Conservation (phyloP, 192 early-diverging fungal species). For the Piromyces sp. region DNA sequence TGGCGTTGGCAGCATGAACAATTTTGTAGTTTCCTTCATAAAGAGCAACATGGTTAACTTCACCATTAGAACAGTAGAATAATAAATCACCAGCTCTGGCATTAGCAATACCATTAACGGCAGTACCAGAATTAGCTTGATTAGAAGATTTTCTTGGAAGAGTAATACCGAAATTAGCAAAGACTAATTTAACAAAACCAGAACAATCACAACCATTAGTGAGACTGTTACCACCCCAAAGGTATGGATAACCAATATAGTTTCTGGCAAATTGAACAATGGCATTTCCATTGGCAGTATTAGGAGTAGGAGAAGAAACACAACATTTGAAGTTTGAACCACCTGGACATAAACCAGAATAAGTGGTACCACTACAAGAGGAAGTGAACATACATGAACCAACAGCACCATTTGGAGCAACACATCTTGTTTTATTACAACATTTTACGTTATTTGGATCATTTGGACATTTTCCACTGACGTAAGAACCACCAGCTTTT, state of each 20-base stretch:
- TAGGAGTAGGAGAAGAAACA: neutral
- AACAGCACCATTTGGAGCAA: neutral
- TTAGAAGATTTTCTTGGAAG: neutral
- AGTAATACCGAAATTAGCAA: neutral
- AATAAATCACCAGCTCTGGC: neutral
- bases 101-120: neutral
- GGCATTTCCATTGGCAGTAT: neutral
- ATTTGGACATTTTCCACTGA: neutral
- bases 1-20: neutral
- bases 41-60: neutral
- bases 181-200: neutral
- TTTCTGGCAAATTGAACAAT: neutral
- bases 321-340: neutral
- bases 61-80: neutral
- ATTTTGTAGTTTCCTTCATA: neutral
- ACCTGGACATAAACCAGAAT: neutral
- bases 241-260: neutral
- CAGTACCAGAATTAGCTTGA: neutral
- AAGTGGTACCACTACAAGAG: neutral
- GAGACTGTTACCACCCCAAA: neutral
- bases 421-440: neutral
- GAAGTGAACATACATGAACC: neutral
- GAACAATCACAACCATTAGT: neutral
- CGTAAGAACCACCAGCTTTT: neutral
- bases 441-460: neutral